Evolutionary conservation across 2,329 filamentous ascomycete species (phyloP), one percentile per base, ranked within the genome.

Genomic region (Akanthomyces dipterigenus): DNA sequence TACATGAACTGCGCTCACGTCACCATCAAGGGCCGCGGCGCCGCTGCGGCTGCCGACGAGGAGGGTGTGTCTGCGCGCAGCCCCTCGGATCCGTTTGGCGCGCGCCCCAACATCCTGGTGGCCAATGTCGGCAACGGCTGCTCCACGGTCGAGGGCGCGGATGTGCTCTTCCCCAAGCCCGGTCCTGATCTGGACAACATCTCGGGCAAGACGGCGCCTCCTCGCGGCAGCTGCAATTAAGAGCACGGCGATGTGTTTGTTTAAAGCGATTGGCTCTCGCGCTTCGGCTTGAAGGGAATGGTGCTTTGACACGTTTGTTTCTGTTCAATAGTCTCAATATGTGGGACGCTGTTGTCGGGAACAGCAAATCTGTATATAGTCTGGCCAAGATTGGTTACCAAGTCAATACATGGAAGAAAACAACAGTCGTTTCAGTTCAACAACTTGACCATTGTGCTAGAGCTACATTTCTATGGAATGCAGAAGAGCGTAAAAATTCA

Each of bases 1-100:
- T 90, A 90, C 76, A 89, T 89, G 87, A 88, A 90, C 76, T 91
- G 88, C 66, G 85, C 85, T 2, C 83, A 84, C 0, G 73, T 89
- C 61, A 79, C 78, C 5, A 66, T 66, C 34, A n/a, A 57, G 38
- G 18, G 24, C 14, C 26, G 49, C 18, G 24, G 28, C 26, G 5
- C 18, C 20, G n/a, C 31, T 5, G n/a, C 36, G 1, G 34, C 12
- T 31, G 45, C 24, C 22, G 24, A 9, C 20, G 60, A 8, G 0
- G 54, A 46, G 22, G 24, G 20, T 5, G 40, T 31, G 5, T 36
- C 24, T 40, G 60, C 45, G 2, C 57, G 62, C 38, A 51, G 43
- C n/a, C 57, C 62, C n/a, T 40, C 56, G n/a, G 62, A 63, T 9
- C 53, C 62, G 5, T 63, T 51, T 22, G 16, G 14, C 26, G 40